A percentile compares a stretch with the other conserved stretches of the same genome.
These are phyloP conservation scores for Epichloe bromicola DNA, from an alignment of 2,329 filamentous ascomycete genomes.

Conservation along the genomic window DNA sequence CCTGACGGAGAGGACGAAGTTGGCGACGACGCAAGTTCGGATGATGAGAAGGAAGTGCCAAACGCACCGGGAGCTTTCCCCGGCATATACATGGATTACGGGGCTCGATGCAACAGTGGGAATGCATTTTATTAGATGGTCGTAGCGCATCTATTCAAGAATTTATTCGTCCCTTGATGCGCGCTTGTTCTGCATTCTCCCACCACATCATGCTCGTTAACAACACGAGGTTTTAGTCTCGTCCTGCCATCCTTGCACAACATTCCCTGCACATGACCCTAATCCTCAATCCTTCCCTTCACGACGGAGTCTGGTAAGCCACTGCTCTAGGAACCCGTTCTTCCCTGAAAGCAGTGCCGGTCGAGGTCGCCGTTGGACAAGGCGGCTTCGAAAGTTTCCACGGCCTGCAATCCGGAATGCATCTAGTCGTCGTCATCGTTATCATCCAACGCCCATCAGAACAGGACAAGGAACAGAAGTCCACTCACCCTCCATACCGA, in stretches of 20 bases:
- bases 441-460: neutral
- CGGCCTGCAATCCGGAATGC: conserved; percentile 13
- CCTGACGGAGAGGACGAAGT: conserved; percentile 22
- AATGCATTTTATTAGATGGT: conserved; percentile 25
- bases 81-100: conserved; percentile 29
- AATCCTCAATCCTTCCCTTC: neutral
- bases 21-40: conserved; percentile 24
- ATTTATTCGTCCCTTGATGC: neutral
- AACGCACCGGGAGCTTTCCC: conserved; percentile 36
- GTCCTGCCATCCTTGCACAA: too few relatives aligned
- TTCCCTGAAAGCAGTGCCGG: neutral
- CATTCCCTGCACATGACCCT: neutral
- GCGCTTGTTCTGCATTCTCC: neutral
- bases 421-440: conserved; percentile 5
- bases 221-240: neutral
- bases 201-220: neutral
- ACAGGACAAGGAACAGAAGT: neutral
- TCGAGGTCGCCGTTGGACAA: conserved; percentile 6
- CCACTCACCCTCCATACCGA: conserved; percentile 12
- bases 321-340: too few relatives aligned
- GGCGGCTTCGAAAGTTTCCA: conserved; percentile 8
- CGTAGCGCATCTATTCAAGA: neutral
- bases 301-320: neutral
- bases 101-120: conserved; percentile 16
- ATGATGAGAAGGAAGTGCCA: conserved; percentile 21